phyloP scores from a whole-genome alignment of 805 yeast species.

The Clavispora vitiphila region DNA sequence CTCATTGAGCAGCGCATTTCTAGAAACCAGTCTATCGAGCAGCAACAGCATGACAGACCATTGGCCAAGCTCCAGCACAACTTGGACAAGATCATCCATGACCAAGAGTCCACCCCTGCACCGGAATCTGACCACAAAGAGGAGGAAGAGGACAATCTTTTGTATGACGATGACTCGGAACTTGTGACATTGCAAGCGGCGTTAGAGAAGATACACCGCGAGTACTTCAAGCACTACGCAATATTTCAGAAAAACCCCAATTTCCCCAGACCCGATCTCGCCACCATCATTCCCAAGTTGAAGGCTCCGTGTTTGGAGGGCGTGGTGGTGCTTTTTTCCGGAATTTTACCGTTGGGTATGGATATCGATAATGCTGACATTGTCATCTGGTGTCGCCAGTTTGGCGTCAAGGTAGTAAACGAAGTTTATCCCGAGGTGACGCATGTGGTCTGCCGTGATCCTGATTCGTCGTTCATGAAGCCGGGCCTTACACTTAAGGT shows the following conservation, averaged over 20 bases:
- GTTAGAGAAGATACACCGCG: constrained; percentile 56
- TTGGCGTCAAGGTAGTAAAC: constrained; percentile 80
- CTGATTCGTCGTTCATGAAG: constrained; percentile 36
- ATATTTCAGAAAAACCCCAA: constrained; percentile 6
- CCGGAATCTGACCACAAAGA: constrained; percentile 21
- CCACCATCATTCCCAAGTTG: constrained; percentile 68
- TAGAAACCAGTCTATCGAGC: constrained; percentile 67
- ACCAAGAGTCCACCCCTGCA: constrained; percentile 19
- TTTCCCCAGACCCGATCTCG: constrained; percentile 51
- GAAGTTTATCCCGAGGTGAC: constrained; percentile 71
- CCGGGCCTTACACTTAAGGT: constrained; percentile 69
- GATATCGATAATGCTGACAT: constrained; percentile 73
- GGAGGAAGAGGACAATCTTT: constrained; percentile 44
- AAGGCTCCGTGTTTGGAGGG: constrained; percentile 65
- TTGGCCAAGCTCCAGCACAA: constrained; percentile 76
- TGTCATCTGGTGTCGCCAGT: constrained; percentile 86
- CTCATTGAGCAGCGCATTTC: constrained; percentile 55
- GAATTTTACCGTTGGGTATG: constrained; percentile 82
- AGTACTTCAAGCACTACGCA: constrained; percentile 44
- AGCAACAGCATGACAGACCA: constrained; percentile 78
- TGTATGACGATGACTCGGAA: constrained; percentile 80
- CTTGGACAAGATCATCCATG: constrained; percentile 47
- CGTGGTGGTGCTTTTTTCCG: constrained; percentile 73
- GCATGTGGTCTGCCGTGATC: constrained; percentile 78
- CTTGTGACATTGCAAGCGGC: constrained; percentile 58